Evolutionary conservation across 202 grass and related monocot genomes (phyloP).

Genomic region (Eragrostis tef): DNA sequence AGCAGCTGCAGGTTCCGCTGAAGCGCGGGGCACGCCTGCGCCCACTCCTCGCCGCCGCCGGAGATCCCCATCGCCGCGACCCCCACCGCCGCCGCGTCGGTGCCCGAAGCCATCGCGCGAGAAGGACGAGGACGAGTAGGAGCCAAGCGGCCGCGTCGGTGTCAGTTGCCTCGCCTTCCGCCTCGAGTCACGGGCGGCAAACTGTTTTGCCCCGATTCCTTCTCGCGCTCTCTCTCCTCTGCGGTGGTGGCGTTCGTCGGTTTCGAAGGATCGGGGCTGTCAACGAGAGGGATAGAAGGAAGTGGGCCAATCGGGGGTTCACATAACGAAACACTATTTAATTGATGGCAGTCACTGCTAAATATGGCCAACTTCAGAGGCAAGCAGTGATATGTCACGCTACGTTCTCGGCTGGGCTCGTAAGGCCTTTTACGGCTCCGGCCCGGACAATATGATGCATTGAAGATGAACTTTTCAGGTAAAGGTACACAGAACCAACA

Average conservation of each 20-base stretch:
- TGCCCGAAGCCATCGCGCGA: constrained; percentile 51
- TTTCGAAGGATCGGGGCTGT: constrained; percentile 20
- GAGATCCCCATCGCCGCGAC: constrained; percentile 52
- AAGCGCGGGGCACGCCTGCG: constrained; percentile 48
- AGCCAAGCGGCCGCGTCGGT: neutral
- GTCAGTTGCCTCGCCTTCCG: constrained; percentile 5
- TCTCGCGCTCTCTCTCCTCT: neutral
- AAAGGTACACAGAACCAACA: neutral
- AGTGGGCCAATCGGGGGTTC: neutral
- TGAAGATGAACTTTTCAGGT: neutral
- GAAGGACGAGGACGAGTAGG: neutral
- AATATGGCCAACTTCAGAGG: neutral
- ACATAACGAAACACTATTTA: neutral
- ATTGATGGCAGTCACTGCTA: neutral
- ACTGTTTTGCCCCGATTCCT: neutral
- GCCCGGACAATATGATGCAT: neutral
- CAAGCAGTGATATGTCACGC: neutral
- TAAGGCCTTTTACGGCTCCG: neutral
- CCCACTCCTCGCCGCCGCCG: constrained; percentile 44
- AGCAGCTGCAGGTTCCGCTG: constrained; percentile 60
- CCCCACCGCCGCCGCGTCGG: constrained; percentile 29
- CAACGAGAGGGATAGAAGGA: neutral
- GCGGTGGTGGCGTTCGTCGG: constrained; percentile 9
- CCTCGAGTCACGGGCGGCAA: constrained; percentile 14
- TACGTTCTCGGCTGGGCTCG: neutral